Base-by-base conservation (phyloP, 768 basidiomycete species). In the Pisolithus orientalis region DNA sequence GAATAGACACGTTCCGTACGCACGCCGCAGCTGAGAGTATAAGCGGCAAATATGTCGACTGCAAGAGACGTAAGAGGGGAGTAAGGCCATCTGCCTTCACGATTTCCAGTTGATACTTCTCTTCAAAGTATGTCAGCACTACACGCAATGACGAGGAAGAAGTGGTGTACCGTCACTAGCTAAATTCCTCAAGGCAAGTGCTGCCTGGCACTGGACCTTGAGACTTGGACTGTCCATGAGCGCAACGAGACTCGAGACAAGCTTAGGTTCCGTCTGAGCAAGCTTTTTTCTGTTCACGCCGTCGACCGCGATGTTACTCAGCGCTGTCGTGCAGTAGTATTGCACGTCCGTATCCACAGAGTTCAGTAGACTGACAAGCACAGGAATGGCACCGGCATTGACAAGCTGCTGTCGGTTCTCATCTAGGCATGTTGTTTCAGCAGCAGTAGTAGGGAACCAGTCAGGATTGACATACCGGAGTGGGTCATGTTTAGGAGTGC, bases 401-500 rank as follows among this genome's bases (percentile, higher is more conserved):
- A 99, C 96, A 51, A 99, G 86, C 61, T 98, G 95, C 63, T 98
- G 95, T 50, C 96, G 79, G 69, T 99, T 99, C 74, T 99, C 96
- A 65, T 99, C 96, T 94, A 50, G 14, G 51, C 27, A 39, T 38
- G 39, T 17, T n/a, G 49, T 25, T 43, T 61, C 7, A 49, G 52
- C 25, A 43, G 21, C 5, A 49, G 28, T 38, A 24, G 31, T 52
- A 54, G 50, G 42, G 31, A 47, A 16, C 57, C 24, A 8, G 13
- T 5, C 34, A 37, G 2, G 10, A 5, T 31, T 45, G 31, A 61
- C 79, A 58, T 59, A 93, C 94, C 94, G 25, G 94, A 96, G 73
- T 99, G 96, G 34, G 96, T 99, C 96, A 98, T 98, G 69, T 99
- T 99, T 34, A 99, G 77, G 52, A 99, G 74, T 39, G 96, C 96